A percentile compares a stretch with the other conserved stretches of the same genome.
Evolutionary conservation across 805 yeast species (phyloP).

Genomic region (Nakazawaea ishiwadae): DNA sequence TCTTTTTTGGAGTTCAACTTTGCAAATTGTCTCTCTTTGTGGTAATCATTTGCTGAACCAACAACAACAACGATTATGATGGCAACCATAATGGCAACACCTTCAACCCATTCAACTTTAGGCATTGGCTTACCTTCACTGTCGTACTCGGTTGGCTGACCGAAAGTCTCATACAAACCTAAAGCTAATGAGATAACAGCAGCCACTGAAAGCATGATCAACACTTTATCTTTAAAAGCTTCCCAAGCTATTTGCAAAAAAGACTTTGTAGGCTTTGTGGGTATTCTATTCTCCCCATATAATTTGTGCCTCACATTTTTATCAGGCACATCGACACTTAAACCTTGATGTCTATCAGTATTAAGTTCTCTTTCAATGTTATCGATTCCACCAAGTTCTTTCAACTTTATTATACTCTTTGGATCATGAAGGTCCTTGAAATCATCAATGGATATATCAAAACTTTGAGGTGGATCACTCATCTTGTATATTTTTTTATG

Average conservation of each 20-base stretch:
- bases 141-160: constrained; percentile 73
- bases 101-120: constrained; percentile 97
- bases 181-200: constrained; percentile 86
- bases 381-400: constrained; percentile 42
- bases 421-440: constrained; percentile 57
- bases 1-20: constrained; percentile 85
- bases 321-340: constrained; percentile 31
- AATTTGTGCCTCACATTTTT: constrained; percentile 31
- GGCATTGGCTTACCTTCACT: constrained; percentile 74
- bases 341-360: constrained; percentile 37
- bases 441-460: constrained; percentile 25
- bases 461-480: constrained; percentile 11
- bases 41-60: constrained; percentile 94
- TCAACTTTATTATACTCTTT: constrained; percentile 43
- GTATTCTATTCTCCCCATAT: constrained; percentile 71
- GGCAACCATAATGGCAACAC: constrained; percentile 94
- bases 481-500: no score
- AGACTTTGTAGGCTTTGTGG: constrained; percentile 65
- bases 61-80: constrained; percentile 86
- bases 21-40: constrained; percentile 90
- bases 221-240: constrained; percentile 87
- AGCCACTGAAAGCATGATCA: constrained; percentile 77
- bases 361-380: constrained; percentile 25
- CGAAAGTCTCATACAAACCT: constrained; percentile 90
- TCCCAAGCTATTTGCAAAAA: constrained; percentile 67